phyloP scores from a whole-genome alignment of 2,329 filamentous ascomycete genomes.

The Cladosporium halotolerans region DNA sequence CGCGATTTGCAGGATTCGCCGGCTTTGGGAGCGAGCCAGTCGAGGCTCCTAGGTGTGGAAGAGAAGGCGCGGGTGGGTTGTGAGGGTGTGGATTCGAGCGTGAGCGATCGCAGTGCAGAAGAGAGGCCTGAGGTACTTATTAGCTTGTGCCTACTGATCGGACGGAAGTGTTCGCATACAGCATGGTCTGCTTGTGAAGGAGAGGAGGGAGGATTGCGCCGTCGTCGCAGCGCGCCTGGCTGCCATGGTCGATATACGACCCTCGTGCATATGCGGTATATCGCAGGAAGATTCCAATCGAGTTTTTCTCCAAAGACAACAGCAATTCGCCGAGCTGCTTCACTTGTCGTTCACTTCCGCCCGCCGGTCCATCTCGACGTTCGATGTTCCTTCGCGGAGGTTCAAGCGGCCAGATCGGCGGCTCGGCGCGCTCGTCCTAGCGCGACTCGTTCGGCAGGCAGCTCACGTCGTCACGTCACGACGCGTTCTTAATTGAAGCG shows the following conservation, averaged over 20 bases:
- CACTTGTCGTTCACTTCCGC: not conserved
- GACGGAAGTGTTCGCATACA: slow-evolving; percentile 17
- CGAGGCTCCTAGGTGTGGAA: slow-evolving; percentile 35
- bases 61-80: slow-evolving; percentile 23
- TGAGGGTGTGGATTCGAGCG: slow-evolving; percentile 16
- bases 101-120: slow-evolving; percentile 21
- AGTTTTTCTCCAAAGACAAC: too few species aligned
- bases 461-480: slow-evolving; percentile 4
- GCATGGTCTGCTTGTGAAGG: slow-evolving; percentile 24
- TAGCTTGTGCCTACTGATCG: slow-evolving; percentile 1
- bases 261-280: too few species aligned
- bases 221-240: slow-evolving; percentile 3
- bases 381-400: slow-evolving; percentile 6
- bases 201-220: slow-evolving; percentile 19
- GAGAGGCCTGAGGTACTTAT: slow-evolving; percentile 34
- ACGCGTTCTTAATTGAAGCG: slow-evolving; percentile 5
- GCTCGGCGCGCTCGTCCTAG: not conserved
- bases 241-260: not conserved
- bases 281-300: too few species aligned
- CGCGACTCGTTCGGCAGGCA: not conserved
- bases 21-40: slow-evolving; percentile 77
- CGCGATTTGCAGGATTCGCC: slow-evolving; percentile 80
- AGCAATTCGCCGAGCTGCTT: too few species aligned
- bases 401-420: not conserved
- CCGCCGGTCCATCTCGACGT: not conserved